Base-by-base conservation (phyloP, 2,329 filamentous ascomycete species). In the Phaeosphaeria sp. region DNA sequence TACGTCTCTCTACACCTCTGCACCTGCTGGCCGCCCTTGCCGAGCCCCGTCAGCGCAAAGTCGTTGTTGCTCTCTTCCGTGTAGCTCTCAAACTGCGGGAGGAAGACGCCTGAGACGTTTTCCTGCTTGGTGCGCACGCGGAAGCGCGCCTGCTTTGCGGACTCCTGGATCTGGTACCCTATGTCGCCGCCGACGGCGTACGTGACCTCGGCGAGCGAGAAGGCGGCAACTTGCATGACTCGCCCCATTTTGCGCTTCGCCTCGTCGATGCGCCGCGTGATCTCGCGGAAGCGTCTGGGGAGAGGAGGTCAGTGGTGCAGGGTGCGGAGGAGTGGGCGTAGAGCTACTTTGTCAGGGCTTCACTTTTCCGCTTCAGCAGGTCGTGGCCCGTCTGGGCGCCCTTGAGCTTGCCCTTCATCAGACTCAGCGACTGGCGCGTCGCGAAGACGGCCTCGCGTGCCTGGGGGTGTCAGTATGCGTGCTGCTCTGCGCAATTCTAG, bases 231-330 rank as follows among this genome's bases (percentile, higher is more conserved):
- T 79, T 98, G 94, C 95, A 99, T 99, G 39, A 99, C 95, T 33
- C 94, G 88, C 56, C 95, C 95, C 94, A 99, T 99, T 83, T 99
- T 99, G 71, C 93, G 91, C 81, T 99, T 99, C 43, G 95, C 95
- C 79, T 99, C 95, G 82, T 99, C 94, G 79, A 99, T 99, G 74
- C 95, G 91, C 77, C 89, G 88, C 49, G 95, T 97, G 73, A 99
- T 99, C 73, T 99, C 95, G 90, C 92, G 89, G 80, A 96, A 96
- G 70, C 92, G 92, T 75, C 92, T 96, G 68, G 63, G 62, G 43
- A 51, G 42, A 47, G 39, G 40, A 42, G 50, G 64, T 66, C 56
- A 72, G 61, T 61, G 59, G 51, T 46, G 58, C 36, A 39, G 17
- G 2, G 17, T 17, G 36, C 36, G 11, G 17, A 3, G 36, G 36